Conservation (phyloP, 1,284 basidiomycete genomes). For the Fistulinella cinereoalba region DNA sequence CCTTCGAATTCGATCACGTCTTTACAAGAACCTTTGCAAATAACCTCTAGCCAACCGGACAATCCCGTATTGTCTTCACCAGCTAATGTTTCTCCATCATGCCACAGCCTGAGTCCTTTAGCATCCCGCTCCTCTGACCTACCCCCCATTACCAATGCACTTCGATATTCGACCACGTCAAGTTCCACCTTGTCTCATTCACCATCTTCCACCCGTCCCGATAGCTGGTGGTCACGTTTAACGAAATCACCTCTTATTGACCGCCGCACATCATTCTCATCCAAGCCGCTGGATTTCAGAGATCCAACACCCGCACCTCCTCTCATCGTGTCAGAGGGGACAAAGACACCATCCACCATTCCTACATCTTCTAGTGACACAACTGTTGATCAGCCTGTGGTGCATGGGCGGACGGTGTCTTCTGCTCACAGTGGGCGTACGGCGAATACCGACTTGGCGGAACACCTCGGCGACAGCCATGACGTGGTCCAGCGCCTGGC, state of each 20-base stretch:
- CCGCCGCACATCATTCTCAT: constrained; percentile 39
- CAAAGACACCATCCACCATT: constrained; percentile 36
- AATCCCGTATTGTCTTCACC: constrained; percentile 10
- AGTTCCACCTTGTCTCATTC: constrained; percentile 32
- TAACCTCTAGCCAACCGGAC: constrained; percentile 30
- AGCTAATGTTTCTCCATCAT: constrained; percentile 3
- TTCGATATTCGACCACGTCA: constrained; percentile 15
- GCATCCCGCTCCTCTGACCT: constrained; percentile 14
- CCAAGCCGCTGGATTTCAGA: constrained; percentile 56
- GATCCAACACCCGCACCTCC: constrained; percentile 71
- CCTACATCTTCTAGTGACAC: constrained; percentile 19
- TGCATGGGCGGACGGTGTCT: constrained; percentile 50
- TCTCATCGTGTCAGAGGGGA: constrained; percentile 56
- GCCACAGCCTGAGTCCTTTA: constrained; percentile 17
- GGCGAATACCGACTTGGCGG: constrained; percentile 63
- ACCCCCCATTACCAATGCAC: constrained; percentile 2
- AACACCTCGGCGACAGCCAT: constrained; percentile 59
- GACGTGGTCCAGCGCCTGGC: constrained; percentile 63
- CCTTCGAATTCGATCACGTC: constrained; percentile 25
- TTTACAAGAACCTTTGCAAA: constrained; percentile 23
- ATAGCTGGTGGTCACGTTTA: constrained; percentile 49
- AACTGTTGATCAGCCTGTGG: constrained; percentile 11
- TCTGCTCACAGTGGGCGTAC: constrained; percentile 49
- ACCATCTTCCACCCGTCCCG: constrained; percentile 37
- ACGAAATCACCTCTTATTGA: constrained; percentile 43